Percentiles rank a stretch among this genome's conserved stretches.
phyloP scores from a whole-genome alignment of 108 stramenopile genomes.

The Thalassiosira profunda region DNA sequence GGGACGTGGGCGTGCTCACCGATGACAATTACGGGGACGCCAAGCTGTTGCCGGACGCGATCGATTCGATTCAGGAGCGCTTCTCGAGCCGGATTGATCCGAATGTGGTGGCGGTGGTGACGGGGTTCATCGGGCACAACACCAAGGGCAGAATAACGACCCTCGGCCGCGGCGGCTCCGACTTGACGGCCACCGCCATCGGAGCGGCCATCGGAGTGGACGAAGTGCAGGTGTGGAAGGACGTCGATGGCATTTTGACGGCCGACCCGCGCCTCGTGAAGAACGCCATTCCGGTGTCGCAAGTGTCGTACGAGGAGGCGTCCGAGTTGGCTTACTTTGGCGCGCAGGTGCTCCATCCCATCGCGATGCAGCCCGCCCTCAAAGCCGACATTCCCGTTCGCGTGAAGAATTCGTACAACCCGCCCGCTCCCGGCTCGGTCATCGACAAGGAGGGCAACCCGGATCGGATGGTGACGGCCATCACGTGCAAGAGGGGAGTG shows the following conservation, averaged over 20 bases:
- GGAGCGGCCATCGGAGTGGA: conserved; percentile 85
- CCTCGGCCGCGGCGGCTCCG: conserved; percentile 94
- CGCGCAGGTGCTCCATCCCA: conserved; percentile 96
- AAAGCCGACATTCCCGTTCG: conserved; percentile 89
- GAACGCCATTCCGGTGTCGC: conserved; percentile 84
- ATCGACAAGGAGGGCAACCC: conserved; percentile 71
- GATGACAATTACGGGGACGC: conserved; percentile 94
- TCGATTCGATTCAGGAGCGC: conserved; percentile 58
- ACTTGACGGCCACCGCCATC: conserved; percentile 96
- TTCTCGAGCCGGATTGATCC: conserved; percentile 80
- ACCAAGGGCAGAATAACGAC: conserved; percentile 92
- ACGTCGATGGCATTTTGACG: conserved; percentile 98
- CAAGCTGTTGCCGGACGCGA: conserved; percentile 67
- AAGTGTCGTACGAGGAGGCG: conserved; percentile 95
- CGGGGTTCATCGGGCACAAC: conserved; percentile 96
- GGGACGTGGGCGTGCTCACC: conserved; percentile 94
- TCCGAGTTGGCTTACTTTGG: conserved; percentile 99
- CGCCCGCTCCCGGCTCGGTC: conserved; percentile 87
- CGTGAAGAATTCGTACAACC: conserved; percentile 99
- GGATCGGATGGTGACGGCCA: conserved; percentile 90
- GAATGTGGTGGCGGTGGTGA: conserved; percentile 93
- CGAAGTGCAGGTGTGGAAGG: conserved; percentile 99
- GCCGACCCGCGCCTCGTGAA: conserved; percentile 94
- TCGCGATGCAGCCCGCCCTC: conserved; percentile 95
- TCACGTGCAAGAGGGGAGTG: conserved; percentile 93